A percentile compares a stretch with the other conserved stretches of the same genome.
Conservation (phyloP, 1,284 basidiomycete genomes). For the Cutaneotrichosporon sp. region DNA sequence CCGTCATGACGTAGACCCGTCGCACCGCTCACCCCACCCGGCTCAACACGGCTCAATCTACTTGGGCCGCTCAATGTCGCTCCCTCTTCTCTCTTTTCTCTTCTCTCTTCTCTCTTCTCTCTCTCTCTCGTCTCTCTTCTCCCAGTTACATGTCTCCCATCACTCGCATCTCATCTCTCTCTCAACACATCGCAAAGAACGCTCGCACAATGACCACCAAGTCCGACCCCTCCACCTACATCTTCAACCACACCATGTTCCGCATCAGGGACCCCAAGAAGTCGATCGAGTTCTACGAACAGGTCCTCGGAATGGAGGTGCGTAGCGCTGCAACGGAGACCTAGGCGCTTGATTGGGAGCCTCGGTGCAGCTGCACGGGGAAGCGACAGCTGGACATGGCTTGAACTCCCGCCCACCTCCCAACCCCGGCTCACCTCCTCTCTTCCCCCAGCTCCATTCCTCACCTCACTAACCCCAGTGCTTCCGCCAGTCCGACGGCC, state of each 20-base stretch:
- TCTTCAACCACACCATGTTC: constrained; percentile 77
- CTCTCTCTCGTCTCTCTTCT: not conserved
- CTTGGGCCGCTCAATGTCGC: too few relatives aligned
- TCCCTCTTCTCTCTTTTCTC: too few relatives aligned
- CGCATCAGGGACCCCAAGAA: constrained; percentile 84
- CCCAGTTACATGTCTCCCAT: constrained; percentile 3
- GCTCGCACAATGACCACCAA: constrained; percentile 33
- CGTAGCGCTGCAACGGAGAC: constrained; percentile 14
- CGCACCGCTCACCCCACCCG: too few relatives aligned
- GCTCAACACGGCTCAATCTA: too few relatives aligned
- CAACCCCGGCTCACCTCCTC: not conserved
- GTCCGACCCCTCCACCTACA: constrained; percentile 41
- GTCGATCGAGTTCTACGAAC: constrained; percentile 69
- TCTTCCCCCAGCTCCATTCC: not conserved
- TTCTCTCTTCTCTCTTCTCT: not conserved
- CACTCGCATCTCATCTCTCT: constrained; percentile 4
- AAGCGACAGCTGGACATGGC: too few relatives aligned
- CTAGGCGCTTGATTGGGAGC: too few relatives aligned
- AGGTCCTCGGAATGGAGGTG: constrained; percentile 81
- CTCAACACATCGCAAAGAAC: constrained; percentile 4
- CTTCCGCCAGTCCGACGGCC: constrained; percentile 47
- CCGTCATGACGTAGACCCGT: not conserved
- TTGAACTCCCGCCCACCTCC: too few relatives aligned
- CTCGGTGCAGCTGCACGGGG: too few relatives aligned
- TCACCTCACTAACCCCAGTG: constrained; percentile 16